phyloP scores from a whole-genome alignment of 23 red algal genomes.

The Gracilaria domingensis region DNA sequence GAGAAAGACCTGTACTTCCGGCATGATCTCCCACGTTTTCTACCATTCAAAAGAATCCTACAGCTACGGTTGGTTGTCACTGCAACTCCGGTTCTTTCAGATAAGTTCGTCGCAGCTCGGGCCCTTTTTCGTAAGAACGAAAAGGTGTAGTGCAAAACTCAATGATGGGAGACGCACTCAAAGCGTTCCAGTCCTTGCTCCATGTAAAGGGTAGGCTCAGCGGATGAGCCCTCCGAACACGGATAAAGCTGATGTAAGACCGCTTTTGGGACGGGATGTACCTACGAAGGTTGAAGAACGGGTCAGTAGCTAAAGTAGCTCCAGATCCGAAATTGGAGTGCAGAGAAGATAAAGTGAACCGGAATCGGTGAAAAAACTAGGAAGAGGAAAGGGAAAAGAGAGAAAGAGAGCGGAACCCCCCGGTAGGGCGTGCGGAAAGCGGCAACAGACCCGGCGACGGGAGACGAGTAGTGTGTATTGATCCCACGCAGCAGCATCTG shows the following conservation, averaged over 20 bases:
- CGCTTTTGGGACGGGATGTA: not conserved
- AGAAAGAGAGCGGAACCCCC: not conserved
- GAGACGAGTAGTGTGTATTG: not conserved
- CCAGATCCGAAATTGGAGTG: too few relatives aligned
- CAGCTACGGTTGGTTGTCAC: too few relatives aligned
- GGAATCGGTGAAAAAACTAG: not conserved
- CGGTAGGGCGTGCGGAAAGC: conserved; percentile 1
- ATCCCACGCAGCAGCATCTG: not conserved
- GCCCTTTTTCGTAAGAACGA: too few relatives aligned
- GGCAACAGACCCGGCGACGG: conserved; percentile 3
- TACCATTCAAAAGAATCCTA: too few relatives aligned
- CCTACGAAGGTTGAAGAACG: not conserved
- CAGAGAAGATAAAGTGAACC: not conserved
- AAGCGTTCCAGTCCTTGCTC: not conserved
- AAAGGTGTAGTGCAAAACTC: not conserved
- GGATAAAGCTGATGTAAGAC: not conserved
- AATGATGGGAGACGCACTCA: not conserved
- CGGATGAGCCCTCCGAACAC: not conserved
- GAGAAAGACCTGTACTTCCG: too few relatives aligned
- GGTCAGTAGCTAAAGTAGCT: not conserved
- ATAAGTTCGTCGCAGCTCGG: too few relatives aligned
- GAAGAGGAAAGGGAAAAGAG: not conserved
- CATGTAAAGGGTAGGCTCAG: not conserved
- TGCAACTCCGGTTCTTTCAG: too few relatives aligned
- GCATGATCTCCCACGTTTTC: too few relatives aligned